A percentile compares a stretch with the other conserved stretches of the same genome.
Conservation (phyloP, 2,329 filamentous ascomycete species). For the Botrytis fabae region DNA sequence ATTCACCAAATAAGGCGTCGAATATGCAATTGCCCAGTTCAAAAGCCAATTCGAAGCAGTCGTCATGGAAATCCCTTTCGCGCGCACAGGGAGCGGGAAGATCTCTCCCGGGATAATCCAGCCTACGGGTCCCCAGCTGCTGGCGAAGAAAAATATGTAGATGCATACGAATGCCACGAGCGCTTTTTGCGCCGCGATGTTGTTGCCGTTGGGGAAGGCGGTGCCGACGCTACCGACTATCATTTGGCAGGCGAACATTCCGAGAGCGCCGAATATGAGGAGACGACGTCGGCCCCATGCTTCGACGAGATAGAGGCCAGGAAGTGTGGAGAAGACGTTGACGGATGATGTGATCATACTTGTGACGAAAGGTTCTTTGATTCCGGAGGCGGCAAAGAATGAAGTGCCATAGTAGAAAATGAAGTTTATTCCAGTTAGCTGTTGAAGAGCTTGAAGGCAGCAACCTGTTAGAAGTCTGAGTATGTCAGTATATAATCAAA, state of each 20-base stretch:
- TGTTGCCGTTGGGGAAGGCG: constrained; percentile 43
- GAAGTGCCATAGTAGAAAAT: constrained; percentile 90
- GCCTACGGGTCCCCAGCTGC: constrained; percentile 45
- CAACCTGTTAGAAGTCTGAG: constrained; percentile 16
- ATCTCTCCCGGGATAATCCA: constrained; percentile 87
- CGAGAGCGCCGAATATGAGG: constrained; percentile 73
- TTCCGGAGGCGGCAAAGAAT: constrained; percentile 77
- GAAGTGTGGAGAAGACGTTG: constrained; percentile 80
- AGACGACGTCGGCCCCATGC: constrained; percentile 76
- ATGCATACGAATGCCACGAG: constrained; percentile 61
- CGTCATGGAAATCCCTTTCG: constrained; percentile 71
- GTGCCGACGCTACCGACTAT: constrained; percentile 66
- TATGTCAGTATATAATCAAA: not conserved
- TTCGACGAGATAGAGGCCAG: constrained; percentile 84
- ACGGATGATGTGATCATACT: constrained; percentile 74
- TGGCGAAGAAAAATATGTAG: constrained; percentile 25
- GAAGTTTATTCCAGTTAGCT: constrained; percentile 80
- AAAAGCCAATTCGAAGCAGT: constrained; percentile 89
- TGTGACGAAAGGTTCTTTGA: constrained; percentile 71
- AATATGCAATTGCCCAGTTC: constrained; percentile 70
- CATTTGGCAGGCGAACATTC: constrained; percentile 87
- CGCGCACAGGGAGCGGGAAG: constrained; percentile 74
- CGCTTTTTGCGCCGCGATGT: constrained; percentile 51
- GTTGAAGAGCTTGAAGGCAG: constrained; percentile 18
- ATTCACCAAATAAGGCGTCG: constrained; percentile 67